Evolutionary conservation across 139 green algal species (phyloP).

Genomic region (Chlorella sp.): DNA sequence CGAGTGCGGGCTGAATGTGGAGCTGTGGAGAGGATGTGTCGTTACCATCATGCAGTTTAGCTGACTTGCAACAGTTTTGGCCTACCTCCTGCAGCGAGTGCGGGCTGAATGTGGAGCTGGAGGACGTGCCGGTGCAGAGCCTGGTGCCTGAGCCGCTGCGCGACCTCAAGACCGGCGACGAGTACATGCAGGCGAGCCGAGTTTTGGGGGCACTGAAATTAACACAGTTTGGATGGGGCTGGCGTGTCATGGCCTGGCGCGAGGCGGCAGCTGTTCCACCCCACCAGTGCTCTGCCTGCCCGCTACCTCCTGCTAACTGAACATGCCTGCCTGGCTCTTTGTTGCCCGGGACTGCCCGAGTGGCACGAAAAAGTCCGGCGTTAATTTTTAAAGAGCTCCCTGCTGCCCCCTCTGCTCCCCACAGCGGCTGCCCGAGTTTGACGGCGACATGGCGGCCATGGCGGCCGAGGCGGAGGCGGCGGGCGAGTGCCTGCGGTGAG

Average conservation of each 20-base stretch:
- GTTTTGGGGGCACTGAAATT: too few species aligned
- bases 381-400: too few species aligned
- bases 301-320: background rate
- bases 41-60: too few species aligned
- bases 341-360: too few species aligned
- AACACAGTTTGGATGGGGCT: too few species aligned
- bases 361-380: too few species aligned
- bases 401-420: background rate
- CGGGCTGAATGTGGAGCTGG: slow-evolving; percentile 88
- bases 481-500: slow-evolving; percentile 86
- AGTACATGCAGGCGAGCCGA: slow-evolving; percentile 75
- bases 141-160: slow-evolving; percentile 86
- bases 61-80: too few species aligned
- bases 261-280: background rate
- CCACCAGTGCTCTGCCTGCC: background rate
- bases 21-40: too few species aligned
- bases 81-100: slow-evolving; percentile 72
- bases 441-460: slow-evolving; percentile 81
- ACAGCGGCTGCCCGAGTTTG: slow-evolving; percentile 85
- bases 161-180: slow-evolving; percentile 48
- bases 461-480: slow-evolving; percentile 71
- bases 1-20: too few species aligned
- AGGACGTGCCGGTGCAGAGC: slow-evolving; percentile 85
- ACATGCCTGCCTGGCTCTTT: too few species aligned
- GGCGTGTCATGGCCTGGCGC: too few species aligned